A percentile compares a stretch with the other conserved stretches of the same genome.
These are phyloP conservation scores for Silybum marianum DNA, from an alignment of 129 eudicot genomes.

Conservation along the genomic window DNA sequence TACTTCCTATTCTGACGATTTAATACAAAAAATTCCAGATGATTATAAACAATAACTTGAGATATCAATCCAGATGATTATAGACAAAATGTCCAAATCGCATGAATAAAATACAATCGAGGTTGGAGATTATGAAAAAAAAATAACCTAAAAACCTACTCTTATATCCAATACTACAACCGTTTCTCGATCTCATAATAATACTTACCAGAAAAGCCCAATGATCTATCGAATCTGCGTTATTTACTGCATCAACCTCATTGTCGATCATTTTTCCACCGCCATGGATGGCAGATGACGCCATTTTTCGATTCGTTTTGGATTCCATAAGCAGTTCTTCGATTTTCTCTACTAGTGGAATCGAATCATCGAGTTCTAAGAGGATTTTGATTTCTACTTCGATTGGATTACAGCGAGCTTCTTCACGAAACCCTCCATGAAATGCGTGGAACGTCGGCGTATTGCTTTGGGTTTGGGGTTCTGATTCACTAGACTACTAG, in stretches of 20 bases:
- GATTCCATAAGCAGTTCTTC: constrained; percentile 14
- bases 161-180: background rate
- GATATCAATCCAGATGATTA: background rate
- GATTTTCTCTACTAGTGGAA: background rate
- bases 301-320: background rate
- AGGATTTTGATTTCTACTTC: background rate
- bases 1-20: background rate
- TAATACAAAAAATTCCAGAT: background rate
- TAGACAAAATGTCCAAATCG: background rate
- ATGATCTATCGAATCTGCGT: constrained; percentile 30
- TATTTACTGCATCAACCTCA: constrained; percentile 19
- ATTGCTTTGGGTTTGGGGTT: background rate
- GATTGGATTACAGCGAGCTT: constrained; percentile 1
- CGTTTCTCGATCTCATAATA: background rate
- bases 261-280: background rate
- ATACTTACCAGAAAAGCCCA: constrained; percentile 60
- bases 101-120: constrained; percentile 2
- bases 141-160: background rate
- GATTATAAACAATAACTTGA: background rate
- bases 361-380: background rate
- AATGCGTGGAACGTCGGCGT: background rate
- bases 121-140: background rate
- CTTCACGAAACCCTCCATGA: background rate
- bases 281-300: constrained; percentile 11
- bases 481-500: background rate